Base-by-base conservation (phyloP, 1,139 yeast species). In the Yamadazyma dendronema region DNA sequence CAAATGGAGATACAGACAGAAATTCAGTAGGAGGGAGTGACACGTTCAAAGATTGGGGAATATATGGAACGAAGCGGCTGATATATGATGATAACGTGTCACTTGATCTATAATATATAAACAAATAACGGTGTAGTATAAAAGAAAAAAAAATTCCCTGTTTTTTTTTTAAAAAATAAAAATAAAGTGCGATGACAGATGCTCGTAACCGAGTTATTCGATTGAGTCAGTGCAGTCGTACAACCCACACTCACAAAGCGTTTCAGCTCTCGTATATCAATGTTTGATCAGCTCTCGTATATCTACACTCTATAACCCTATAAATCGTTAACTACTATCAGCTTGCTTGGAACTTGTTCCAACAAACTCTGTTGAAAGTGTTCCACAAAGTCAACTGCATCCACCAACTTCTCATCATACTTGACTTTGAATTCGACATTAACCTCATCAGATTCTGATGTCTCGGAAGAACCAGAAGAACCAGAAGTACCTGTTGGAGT, bases 391-490 rank as follows among this genome's bases (percentile, higher is more conserved):
- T 58, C 58, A 44, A 56, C 59, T 13, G 74, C 50, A 49, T 70
- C 76, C 25, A 52, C 40, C 40, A 66, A 51, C 35, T 56, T 57
- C 27, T 54, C 61, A 48, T 67, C 59, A 43, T 50, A 59, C 48
- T 62, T 65, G 43, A 70, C 52, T 46, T 77, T 76, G 42, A 81
- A 66, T 13, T 67, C 70, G 33, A 83, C 72, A 28, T 62, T 61
- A 21, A 76, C 67, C 10, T 46, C 46, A 11, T 51, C 41, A 11
- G 53, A 42, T 34, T 28, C 31, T 13, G 9, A 28, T 11, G 29
- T 11, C 8, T 29, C 14, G 7, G 46, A n/a, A 6, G 30, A 16
- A 6, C 44, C 17, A 3, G 33, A 11, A n/a, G 39, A 37, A 10
- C 6, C 13, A 4, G 29, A 4, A 13, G 9, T 6, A 12, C 17